A percentile compares a stretch with the other conserved stretches of the same genome.
Conservation (phyloP, 2,329 filamentous ascomycete species). For the Bipolaris sorokiniana region DNA sequence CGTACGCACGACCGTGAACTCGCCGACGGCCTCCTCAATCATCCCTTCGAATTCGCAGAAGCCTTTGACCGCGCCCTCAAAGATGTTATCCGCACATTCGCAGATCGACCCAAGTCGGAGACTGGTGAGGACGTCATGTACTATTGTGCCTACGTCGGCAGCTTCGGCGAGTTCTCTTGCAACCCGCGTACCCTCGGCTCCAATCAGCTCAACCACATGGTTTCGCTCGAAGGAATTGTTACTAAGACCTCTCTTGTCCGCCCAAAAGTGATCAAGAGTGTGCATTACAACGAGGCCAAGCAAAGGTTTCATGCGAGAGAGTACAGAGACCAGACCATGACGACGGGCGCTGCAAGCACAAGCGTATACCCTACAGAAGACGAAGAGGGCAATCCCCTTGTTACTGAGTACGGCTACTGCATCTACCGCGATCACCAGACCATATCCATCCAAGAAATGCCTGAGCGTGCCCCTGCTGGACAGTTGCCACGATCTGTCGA, state of each 20-base stretch:
- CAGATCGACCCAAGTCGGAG: slow-evolving; percentile 76
- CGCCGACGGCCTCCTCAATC: slow-evolving; percentile 77
- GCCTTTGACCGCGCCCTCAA: slow-evolving; percentile 92
- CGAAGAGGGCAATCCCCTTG: slow-evolving; percentile 87
- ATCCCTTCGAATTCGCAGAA: slow-evolving; percentile 85
- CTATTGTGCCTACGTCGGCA: slow-evolving; percentile 96
- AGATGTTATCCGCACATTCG: slow-evolving; percentile 81
- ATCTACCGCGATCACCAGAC: slow-evolving; percentile 97
- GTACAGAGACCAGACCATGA: slow-evolving; percentile 98
- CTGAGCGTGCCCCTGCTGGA: slow-evolving; percentile 90
- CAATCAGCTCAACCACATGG: slow-evolving; percentile 91
- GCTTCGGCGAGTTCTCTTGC: slow-evolving; percentile 92
- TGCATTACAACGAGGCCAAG: slow-evolving; percentile 91
- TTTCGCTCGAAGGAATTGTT: slow-evolving; percentile 95
- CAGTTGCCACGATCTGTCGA: slow-evolving; percentile 95
- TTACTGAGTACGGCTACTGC: slow-evolving; percentile 95
- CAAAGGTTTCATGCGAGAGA: slow-evolving; percentile 86
- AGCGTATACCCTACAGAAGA: slow-evolving; percentile 96
- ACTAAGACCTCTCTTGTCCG: slow-evolving; percentile 94
- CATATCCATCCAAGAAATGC: slow-evolving; percentile 99
- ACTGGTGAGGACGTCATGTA: slow-evolving; percentile 78
- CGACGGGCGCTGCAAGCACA: slow-evolving; percentile 79
- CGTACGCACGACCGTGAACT: slow-evolving; percentile 84
- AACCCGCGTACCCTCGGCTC: slow-evolving; percentile 93
- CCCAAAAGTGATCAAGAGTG: slow-evolving; percentile 97